A percentile compares a stretch with the other conserved stretches of the same genome.
Evolutionary conservation across 176 grass and related monocot genomes (phyloP).

Genomic region (Aegilops tauschii): DNA sequence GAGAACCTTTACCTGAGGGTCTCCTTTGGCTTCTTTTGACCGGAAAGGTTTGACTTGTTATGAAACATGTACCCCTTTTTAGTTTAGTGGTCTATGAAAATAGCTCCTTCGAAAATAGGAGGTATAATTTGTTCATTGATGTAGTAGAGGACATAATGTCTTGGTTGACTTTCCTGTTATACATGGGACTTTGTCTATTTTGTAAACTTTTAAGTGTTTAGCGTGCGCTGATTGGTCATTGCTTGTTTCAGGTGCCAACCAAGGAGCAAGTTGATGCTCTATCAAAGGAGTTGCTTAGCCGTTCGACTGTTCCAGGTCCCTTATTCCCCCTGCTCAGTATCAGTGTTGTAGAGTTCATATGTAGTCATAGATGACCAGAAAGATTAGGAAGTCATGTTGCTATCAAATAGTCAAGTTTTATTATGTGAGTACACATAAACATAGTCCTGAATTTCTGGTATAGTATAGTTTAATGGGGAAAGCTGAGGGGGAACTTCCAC

Average conservation of each 20-base stretch:
- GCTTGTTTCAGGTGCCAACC: conserved; percentile 71
- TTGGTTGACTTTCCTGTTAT: not conserved
- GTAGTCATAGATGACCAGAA: not conserved
- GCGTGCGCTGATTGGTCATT: not conserved
- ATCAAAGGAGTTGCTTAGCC: conserved; percentile 66
- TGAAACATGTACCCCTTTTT: not conserved
- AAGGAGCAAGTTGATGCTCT: conserved; percentile 85
- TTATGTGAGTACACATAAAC: not conserved
- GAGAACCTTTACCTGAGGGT: conserved; percentile 95
- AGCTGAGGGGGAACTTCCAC: not conserved
- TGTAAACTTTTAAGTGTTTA: not conserved
- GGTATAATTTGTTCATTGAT: conserved; percentile 1
- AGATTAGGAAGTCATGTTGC: not conserved
- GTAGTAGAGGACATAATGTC: not conserved
- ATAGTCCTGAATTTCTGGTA: not conserved
- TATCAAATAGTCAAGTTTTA: not conserved
- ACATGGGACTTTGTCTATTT: not conserved
- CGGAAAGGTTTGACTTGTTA: conserved; percentile 64
- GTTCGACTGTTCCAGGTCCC: conserved; percentile 82
- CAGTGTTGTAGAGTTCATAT: conserved; percentile 2
- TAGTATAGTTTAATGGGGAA: not conserved
- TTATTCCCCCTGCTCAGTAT: not conserved
- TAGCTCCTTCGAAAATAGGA: not conserved
- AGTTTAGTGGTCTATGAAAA: not conserved
- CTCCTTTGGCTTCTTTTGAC: conserved; percentile 99